These are phyloP conservation scores for Fremontodendron californicum DNA, from an alignment of 345 rosid genomes.

Conservation along the genomic window DNA sequence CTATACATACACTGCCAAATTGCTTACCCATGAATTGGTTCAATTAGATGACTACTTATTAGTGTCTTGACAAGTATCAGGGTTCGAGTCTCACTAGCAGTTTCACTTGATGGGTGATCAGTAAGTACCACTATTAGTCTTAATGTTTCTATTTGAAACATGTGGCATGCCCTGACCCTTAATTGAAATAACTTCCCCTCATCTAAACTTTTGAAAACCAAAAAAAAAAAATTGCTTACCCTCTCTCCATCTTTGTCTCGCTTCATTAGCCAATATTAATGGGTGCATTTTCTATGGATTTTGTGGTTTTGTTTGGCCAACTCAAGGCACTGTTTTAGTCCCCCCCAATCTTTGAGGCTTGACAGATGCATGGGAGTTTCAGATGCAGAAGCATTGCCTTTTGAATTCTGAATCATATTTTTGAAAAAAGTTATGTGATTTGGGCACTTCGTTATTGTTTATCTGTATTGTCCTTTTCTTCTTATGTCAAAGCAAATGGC, in stretches of 20 bases:
- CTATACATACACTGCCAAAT: background rate
- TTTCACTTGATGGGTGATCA: too few species aligned
- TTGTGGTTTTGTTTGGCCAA: background rate
- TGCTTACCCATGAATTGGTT: too few species aligned
- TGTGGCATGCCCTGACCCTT: too few species aligned
- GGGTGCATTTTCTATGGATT: background rate
- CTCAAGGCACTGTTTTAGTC: background rate
- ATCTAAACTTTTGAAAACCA: too few species aligned
- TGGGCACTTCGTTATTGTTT: background rate
- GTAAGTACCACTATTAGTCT: too few species aligned
- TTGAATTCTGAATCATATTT: background rate
- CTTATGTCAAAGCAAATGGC: background rate
- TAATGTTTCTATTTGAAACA: too few species aligned
- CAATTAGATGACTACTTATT: too few species aligned
- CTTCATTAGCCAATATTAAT: background rate
- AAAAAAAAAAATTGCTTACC: too few species aligned
- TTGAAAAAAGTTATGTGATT: background rate
- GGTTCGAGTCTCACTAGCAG: too few species aligned
- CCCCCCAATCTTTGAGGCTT: slow-evolving; percentile 2
- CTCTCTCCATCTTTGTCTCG: background rate
- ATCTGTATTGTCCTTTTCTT: slow-evolving; percentile 14
- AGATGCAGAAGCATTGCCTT: background rate
- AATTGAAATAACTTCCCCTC: too few species aligned
- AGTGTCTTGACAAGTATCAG: too few species aligned
- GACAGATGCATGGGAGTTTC: background rate